phyloP scores from a whole-genome alignment of 768 basidiomycete species.

The Leccinellum albellum region DNA sequence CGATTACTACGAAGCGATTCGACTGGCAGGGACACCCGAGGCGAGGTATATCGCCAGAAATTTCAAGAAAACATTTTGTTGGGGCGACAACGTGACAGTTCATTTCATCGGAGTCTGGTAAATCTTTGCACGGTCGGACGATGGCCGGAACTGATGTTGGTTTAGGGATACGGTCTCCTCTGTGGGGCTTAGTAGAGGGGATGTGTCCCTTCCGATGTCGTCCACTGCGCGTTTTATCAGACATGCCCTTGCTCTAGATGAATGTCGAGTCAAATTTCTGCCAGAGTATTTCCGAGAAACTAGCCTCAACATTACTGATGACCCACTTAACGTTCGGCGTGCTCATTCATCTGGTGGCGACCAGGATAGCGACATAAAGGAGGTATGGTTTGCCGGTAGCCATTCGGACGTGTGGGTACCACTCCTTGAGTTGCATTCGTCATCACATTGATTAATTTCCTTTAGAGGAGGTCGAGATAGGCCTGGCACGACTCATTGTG shows the following conservation, averaged over 20 bases:
- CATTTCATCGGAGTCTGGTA: too few species aligned
- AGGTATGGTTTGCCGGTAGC: background rate
- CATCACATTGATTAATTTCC: background rate
- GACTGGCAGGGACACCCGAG: background rate
- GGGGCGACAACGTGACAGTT: conserved; percentile 27
- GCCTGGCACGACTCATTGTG: background rate
- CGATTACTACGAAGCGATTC: background rate
- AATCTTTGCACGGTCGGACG: conserved; percentile 9
- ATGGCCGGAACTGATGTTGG: background rate
- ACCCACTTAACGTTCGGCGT: background rate
- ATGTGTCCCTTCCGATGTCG: conserved; percentile 47
- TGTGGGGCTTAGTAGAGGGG: conserved; percentile 47
- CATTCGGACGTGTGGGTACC: conserved; percentile 23
- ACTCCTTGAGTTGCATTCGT: background rate
- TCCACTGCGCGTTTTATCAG: conserved; percentile 34
- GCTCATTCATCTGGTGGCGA: background rate
- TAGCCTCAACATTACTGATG: conserved; percentile 12
- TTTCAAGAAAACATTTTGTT: background rate
- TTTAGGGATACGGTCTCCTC: conserved; percentile 58
- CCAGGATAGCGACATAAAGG: conserved; percentile 31
- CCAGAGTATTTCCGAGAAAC: conserved; percentile 14
- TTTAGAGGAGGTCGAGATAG: conserved; percentile 11
- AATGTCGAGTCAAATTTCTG: background rate
- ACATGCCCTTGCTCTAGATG: background rate
- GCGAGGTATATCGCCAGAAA: background rate